Evolutionary conservation across 2,329 filamentous ascomycete genomes (phyloP), one percentile per base, ranked within the genome.

Genomic region (Colletotrichum magnum): DNA sequence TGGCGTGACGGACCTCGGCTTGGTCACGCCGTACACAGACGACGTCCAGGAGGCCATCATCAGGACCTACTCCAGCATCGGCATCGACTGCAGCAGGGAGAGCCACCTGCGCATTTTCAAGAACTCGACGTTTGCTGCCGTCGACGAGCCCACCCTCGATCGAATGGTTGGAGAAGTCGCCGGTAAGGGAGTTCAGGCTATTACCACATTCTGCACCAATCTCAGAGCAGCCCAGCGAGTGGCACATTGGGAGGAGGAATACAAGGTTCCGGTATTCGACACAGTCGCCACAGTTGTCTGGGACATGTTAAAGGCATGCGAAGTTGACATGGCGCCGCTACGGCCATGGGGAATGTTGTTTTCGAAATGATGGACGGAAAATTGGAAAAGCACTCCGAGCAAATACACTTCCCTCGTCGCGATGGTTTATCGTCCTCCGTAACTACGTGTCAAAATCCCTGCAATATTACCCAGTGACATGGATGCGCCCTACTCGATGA

Each of bases 171-270:
- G 7, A 2, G 75, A 77, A 52, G 72, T 80, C 16, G 66, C 78
- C 48, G 72, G 75, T 16, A 71, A 76, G 4, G 69, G 63, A 3
- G 72, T 77, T 1, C 68, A 79, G 61, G 79, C 77, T 2, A 73
- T 83, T 1, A 78, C 78, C 7, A 81, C 80, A 2, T 83, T 84
- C 71, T 85, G 82, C 73, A 85, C 82, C 15, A 84, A 84, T 72
- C 72, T 84, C 36, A 73, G 73, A 13, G 81, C 81, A 4, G 82
- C 81, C 6, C 79, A 82, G 63, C 73, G 78, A 7, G 81, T 77
- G 2, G 72, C 68, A 10, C 43, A 74, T 16, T 84, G 82, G 83
- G 83, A 85, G 70, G 59, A 54, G 16, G 72, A 75, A 67, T 68
- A 80, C 63, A 75, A 74, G 1, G 56, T 83, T 4, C 73, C 75